Percentiles rank a stretch among this genome's conserved stretches.
These are phyloP conservation scores for Syncephalastrum contaminatum DNA, from an alignment of 371 early-diverging fungal species.

Conservation along the genomic window DNA sequence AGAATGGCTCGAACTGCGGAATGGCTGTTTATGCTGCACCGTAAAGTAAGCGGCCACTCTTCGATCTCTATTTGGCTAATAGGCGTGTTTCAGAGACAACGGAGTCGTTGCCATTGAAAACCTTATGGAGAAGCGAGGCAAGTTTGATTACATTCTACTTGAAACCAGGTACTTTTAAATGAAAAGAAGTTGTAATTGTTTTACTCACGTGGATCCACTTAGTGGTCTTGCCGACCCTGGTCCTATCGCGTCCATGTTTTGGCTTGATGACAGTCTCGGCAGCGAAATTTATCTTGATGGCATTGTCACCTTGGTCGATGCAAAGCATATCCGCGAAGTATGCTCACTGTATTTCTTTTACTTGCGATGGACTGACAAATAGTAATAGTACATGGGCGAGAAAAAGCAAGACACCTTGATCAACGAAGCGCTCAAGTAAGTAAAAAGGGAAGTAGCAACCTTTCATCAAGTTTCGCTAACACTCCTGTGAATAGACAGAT, in stretches of 20 bases:
- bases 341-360: neutral
- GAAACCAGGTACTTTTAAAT: conserved; percentile 70
- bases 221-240: conserved; percentile 84
- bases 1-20: conserved; percentile 96
- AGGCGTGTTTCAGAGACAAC: conserved; percentile 61
- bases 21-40: conserved; percentile 97
- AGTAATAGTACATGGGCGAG: conserved; percentile 50
- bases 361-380: neutral
- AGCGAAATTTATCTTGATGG: conserved; percentile 91
- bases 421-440: conserved; percentile 73
- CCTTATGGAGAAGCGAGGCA: conserved; percentile 84
- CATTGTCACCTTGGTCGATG: conserved; percentile 92
- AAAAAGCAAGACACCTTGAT: conserved; percentile 53
- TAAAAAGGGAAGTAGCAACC: neutral
- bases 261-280: conserved; percentile 93
- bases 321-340: conserved; percentile 72
- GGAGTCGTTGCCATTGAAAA: conserved; percentile 95
- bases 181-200: neutral
- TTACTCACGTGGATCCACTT: neutral
- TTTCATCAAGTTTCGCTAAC: neutral
- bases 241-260: conserved; percentile 94
- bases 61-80: neutral
- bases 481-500: conserved; percentile 66
- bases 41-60: conserved; percentile 67
- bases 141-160: conserved; percentile 93